A percentile compares a stretch with the other conserved stretches of the same genome.
These are phyloP conservation scores for Fusarium poae DNA, from an alignment of 2,329 filamentous ascomycete genomes.

Conservation along the genomic window DNA sequence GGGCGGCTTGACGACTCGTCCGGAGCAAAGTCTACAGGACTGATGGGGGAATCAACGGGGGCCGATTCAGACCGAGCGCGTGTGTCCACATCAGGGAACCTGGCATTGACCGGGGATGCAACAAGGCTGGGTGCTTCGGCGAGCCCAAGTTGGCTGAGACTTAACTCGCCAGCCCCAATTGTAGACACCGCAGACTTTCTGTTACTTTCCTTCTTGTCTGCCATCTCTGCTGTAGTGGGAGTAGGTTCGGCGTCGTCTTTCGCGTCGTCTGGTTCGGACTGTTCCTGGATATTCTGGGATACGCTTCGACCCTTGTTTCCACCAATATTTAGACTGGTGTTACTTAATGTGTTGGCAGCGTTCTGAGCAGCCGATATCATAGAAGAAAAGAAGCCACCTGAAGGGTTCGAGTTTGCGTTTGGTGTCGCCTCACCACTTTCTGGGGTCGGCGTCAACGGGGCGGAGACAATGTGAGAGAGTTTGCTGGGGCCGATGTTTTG, in stretches of 20 bases:
- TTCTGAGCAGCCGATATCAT: slow-evolving; percentile 94
- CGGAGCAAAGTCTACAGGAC: slow-evolving; percentile 46
- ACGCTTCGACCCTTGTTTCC: slow-evolving; percentile 54
- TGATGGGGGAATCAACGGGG: slow-evolving; percentile 60
- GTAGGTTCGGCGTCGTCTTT: slow-evolving; percentile 59
- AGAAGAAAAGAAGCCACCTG: slow-evolving; percentile 87
- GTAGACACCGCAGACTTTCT: slow-evolving; percentile 88
- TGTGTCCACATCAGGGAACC: slow-evolving; percentile 64
- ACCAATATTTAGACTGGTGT: slow-evolving; percentile 69
- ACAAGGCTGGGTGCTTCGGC: slow-evolving; percentile 67
- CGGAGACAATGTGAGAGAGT: slow-evolving; percentile 80
- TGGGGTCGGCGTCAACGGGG: slow-evolving; percentile 80
- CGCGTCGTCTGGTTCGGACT: slow-evolving; percentile 41
- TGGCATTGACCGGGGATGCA: slow-evolving; percentile 69
- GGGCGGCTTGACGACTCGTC: slow-evolving; percentile 59
- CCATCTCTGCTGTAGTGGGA: slow-evolving; percentile 53
- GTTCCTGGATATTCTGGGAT: slow-evolving; percentile 46
- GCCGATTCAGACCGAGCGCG: slow-evolving; percentile 70
- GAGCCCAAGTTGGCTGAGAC: slow-evolving; percentile 89
- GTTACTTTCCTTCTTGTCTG: slow-evolving; percentile 63
- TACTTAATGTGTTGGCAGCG: slow-evolving; percentile 82
- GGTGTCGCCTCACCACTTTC: slow-evolving; percentile 73
- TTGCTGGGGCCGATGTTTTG: slow-evolving; percentile 80
- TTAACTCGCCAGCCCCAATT: slow-evolving; percentile 88
- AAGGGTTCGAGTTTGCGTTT: slow-evolving; percentile 63